Base-by-base conservation (phyloP, 176 grass and related monocot genomes). In the Triticum monococcum region DNA sequence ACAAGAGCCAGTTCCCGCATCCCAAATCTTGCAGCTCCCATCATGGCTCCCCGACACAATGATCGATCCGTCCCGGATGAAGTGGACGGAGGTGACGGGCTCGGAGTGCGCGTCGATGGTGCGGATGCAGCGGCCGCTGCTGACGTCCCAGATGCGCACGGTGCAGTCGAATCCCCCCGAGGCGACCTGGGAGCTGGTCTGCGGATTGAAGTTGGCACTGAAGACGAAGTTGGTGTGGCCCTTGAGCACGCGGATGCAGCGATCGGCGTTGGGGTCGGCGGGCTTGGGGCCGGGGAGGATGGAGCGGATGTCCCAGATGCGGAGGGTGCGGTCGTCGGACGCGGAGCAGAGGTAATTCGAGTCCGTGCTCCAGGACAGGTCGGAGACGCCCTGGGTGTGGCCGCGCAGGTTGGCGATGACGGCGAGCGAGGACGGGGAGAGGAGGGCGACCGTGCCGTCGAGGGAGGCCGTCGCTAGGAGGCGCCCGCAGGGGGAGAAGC, bases 11-110 rank as follows among this genome's bases (percentile, higher is more conserved):
- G 84, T 89, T 1, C 82, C 64, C 12, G 91, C 91, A 61, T 96
- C 96, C 96, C 96, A 98, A 81, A 98, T 93, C 90, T 98, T 98
- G 90, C 96, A 98, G 33, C 88, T 91, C 26, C 96, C 93, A 7
- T 98, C 96, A 36, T 95, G 96, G 82, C 96, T 96, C 36, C 88
- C 87, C 0, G 96, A 98, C 7, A 98, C 96, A 20, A 98, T 91
- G 84, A 98, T 94, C n/a, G 96, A 98, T 2, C 93, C 93, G n/a
- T 98, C 92, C 79, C 88, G 78, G 22, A 94, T 93, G 69, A 98
- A 98, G 84, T 98, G 88, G 7, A 98, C 93, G 4, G 97, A 91
- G 32, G 97, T 98, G 24, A 98, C 90, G 10, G 92, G 87, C 4
- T 90, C 88, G 17, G 89, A 84, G 82, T 96, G 97, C 50, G 97